A percentile compares a stretch with the other conserved stretches of the same genome.
Conservation (phyloP, 2,329 filamentous ascomycete species). For the Fusarium avenaceum region DNA sequence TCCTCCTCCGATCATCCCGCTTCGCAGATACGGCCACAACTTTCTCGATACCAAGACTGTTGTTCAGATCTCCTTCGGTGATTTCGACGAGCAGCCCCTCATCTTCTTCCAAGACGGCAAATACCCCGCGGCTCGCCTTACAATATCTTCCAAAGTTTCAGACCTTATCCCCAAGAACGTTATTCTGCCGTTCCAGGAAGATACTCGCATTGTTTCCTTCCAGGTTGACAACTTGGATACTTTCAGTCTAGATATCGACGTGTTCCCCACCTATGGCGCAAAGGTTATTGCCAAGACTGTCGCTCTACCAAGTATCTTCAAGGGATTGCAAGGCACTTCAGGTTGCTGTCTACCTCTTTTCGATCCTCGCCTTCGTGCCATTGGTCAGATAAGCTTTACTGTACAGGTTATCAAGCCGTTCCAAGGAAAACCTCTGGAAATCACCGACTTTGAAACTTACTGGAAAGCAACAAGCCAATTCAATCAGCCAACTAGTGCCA, state of each 20-base stretch:
- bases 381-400: conserved; percentile 93
- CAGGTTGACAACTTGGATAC: conserved; percentile 94
- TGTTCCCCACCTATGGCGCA: conserved; percentile 96
- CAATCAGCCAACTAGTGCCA: conserved; percentile 81
- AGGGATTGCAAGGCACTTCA: conserved; percentile 78
- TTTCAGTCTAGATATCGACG: conserved; percentile 96
- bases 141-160: conserved; percentile 95
- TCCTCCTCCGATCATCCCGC: conserved; percentile 94
- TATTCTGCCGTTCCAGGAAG: conserved; percentile 94
- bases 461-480: conserved; percentile 98
- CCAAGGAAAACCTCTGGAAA: conserved; percentile 90
- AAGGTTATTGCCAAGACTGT: conserved; percentile 98
- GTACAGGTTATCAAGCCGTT: conserved; percentile 98
- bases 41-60: conserved; percentile 98
- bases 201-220: conserved; percentile 92
- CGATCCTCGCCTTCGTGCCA: conserved; percentile 89
- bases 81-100: conserved; percentile 80
- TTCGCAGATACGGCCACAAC: conserved; percentile 96
- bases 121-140: conserved; percentile 93
- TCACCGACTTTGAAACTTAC: conserved; percentile 98
- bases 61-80: conserved; percentile 90
- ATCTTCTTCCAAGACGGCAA: conserved; percentile 98
- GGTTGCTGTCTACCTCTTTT: conserved; percentile 90
- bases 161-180: conserved; percentile 97
- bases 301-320: conserved; percentile 89